A percentile compares a stretch with the other conserved stretches of the same genome.
Conservation (phyloP, 495 filamentous ascomycete genomes). For the Glarea lozoyensis region DNA sequence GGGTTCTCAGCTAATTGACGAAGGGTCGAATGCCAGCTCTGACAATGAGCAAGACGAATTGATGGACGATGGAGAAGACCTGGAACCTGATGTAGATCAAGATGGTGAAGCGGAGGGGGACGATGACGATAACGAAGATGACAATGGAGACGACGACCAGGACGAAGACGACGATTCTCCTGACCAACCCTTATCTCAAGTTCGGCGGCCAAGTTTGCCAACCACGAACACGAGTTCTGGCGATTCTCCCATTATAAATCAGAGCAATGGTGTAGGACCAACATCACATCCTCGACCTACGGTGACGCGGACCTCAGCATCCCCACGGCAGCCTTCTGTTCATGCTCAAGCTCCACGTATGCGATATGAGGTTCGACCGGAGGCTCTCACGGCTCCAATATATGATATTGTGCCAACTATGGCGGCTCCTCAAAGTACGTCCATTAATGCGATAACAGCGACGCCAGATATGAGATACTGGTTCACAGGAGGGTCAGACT, state of each 20-base stretch:
- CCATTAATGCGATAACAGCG: constrained; percentile 84
- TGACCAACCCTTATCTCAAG: constrained; percentile 47
- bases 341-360: constrained; percentile 30
- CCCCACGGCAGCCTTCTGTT: constrained; percentile 35
- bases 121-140: constrained; percentile 55
- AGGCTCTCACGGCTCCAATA: constrained; percentile 68
- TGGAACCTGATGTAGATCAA: constrained; percentile 24
- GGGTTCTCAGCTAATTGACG: constrained; percentile 21
- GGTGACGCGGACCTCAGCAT: constrained; percentile 35
- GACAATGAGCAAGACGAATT: constrained; percentile 63
- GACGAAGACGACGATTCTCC: constrained; percentile 49
- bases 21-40: constrained; percentile 55
- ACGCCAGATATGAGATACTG: constrained; percentile 96
- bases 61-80: constrained; percentile 56
- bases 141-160: constrained; percentile 48
- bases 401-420: constrained; percentile 98
- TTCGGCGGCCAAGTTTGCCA: constrained; percentile 31
- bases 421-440: constrained; percentile 90
- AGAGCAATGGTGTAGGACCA: constrained; percentile 15
- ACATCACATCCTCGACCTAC: constrained; percentile 21
- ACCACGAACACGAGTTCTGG: constrained; percentile 27
- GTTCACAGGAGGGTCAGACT: constrained; percentile 87
- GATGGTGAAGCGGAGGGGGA: constrained; percentile 43
- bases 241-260: constrained; percentile 11
- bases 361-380: constrained; percentile 64